Evolutionary conservation across 495 filamentous ascomycete species (phyloP), one percentile per base, ranked within the genome.

Genomic region (Talaromyces ruber): DNA sequence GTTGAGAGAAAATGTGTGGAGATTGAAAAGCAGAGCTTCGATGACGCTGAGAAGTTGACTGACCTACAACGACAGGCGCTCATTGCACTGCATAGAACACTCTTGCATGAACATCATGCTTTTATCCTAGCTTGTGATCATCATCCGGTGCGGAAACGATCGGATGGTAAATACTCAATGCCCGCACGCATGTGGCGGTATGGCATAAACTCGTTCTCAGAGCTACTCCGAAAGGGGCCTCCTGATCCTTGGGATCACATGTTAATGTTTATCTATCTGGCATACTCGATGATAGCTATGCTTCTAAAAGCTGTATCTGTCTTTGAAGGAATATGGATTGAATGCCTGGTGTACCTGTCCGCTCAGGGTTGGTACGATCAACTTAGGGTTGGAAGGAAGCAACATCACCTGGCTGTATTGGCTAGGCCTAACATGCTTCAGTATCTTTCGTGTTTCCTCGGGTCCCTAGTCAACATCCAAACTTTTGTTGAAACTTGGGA

Each of bases 321-420:
- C 0, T 96, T 93, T 66, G 82, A 88, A 63, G 89, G 92, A 54
- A 95, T 88, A 0, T 97, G 92, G 92, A 88, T 96, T 28, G 92
- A 97, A 65, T 96, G 91, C 66, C 77, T 97, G 0, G 91, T 90
- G 0, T 89, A 94, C 70, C 72, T 94, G 3, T 87, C 83, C 1
- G 88, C 32, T 12, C 7, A 12, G 12, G 9, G 11, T 37, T 37
- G 2, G 9, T n/a, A n/a, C n/a, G 88, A 94, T 14, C 2, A 37
- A 14, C 32, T 12, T 14, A 12, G 12, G 9, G 11, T 37, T 37
- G 2, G 9, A 37, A 9, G 32, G 14, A 37, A 4, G 9, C 9
- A 37, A 37, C 32, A 37, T 37, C 32, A 37, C 28, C 3, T 6
- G 6, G 28, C 28, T 29, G 28, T 29, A 6, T 29, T 29, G 6